phyloP scores from a whole-genome alignment of 2,329 filamentous ascomycete genomes.

The Monilinia polystroma region DNA sequence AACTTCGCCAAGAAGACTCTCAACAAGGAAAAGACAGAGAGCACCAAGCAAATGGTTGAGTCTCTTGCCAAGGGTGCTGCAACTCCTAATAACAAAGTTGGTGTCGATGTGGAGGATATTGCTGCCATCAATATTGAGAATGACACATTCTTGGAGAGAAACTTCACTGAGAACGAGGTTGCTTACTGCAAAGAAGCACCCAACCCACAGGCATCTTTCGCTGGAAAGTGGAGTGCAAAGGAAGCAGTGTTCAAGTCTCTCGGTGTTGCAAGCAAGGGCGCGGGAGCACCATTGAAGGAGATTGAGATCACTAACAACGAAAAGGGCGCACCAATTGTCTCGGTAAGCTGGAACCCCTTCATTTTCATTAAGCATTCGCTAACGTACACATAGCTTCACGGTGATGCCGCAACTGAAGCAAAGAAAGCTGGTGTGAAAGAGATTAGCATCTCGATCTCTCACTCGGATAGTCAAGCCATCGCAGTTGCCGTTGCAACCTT shows the following conservation, averaged over 20 bases:
- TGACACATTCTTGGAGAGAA: conserved; percentile 89
- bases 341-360: conserved; percentile 57
- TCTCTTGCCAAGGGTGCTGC: conserved; percentile 65
- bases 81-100: conserved; percentile 72
- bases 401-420: conserved; percentile 79
- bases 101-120: conserved; percentile 91
- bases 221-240: conserved; percentile 95
- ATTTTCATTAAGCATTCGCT: conserved; percentile 21
- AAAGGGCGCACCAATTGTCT: conserved; percentile 78
- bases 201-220: conserved; percentile 84
- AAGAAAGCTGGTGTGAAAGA: conserved; percentile 82
- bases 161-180: conserved; percentile 85
- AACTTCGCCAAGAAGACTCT: conserved; percentile 61
- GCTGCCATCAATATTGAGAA: conserved; percentile 87
- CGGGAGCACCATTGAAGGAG: conserved; percentile 84
- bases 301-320: conserved; percentile 88
- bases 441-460: conserved; percentile 91
- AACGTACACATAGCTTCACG: conserved; percentile 65
- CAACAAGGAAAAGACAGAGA: conserved; percentile 58
- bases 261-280: conserved; percentile 81
- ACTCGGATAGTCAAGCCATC: conserved; percentile 90
- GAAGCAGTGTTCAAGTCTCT: conserved; percentile 98
- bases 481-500: conserved; percentile 87
- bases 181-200: conserved; percentile 80
- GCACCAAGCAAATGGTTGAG: conserved; percentile 68